Base-by-base conservation (phyloP, 225 moss, liverwort and hornwort species). In the Thuidium tamariscinum region DNA sequence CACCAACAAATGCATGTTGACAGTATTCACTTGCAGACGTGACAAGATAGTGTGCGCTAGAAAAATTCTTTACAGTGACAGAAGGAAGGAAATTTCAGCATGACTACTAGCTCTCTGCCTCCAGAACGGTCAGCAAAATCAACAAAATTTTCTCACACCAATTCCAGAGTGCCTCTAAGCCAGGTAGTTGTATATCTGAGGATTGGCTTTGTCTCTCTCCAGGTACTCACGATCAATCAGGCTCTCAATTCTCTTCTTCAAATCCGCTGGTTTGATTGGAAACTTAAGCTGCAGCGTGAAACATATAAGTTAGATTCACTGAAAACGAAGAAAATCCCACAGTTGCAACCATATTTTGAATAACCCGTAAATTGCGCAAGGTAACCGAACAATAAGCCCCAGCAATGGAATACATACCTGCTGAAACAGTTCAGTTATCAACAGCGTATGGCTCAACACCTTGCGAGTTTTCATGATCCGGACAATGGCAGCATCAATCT, bases 401-500 rank as follows among this genome's bases (percentile, higher is more conserved):
- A 44, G 37, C 23, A 26, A 85, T 34, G 17, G n/a, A 63, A 30
- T 54, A 77, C 36, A 73, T 62, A 91, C 94, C 94, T 94, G 94
- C 83, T 94, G 94, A 60, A 93, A 94, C 51, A 94, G 92, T 82
- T 94, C 94, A 73, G 94, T 94, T 56, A 94, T 94, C 82, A 94
- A 88, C 69, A 94, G 89, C 69, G 94, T 94, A 73, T 94, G 94
- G 82, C 94, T 94, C 69, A 94, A 90, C 90, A 94, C 94, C 86
- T 94, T 94, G 64, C 94, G 92, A 66, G 94, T 94, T 87, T 94
- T 94, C 94, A 94, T 94, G 72, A 94, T 94, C 82, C 94, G 90
- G n/a, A 94, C 94, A 81, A 94, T 91, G 22, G 94, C 94, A 82
- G 94, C 94, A 89, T 94, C 94, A 85, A 94, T 94, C 94, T 93